phyloP scores from a whole-genome alignment of 805 yeast genomes.

The Pichia californica region DNA sequence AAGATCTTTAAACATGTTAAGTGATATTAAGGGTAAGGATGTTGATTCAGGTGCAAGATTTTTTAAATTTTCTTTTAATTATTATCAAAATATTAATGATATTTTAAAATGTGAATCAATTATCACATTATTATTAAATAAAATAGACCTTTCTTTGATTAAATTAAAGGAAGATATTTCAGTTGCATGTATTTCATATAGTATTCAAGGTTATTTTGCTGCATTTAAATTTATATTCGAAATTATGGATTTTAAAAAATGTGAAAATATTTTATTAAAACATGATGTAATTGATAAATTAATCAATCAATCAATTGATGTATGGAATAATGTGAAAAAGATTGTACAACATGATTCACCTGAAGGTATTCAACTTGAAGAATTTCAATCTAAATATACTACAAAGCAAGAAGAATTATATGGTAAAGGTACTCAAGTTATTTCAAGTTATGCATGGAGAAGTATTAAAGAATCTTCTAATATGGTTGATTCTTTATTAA shows the following conservation, averaged over 20 bases:
- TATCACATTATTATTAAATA: constrained; percentile 27
- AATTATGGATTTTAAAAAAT: constrained; percentile 12
- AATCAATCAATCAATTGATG: constrained; percentile 8
- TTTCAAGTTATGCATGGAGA: constrained; percentile 74
- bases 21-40: constrained; percentile 48
- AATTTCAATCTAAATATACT: constrained; percentile 32
- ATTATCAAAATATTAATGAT: constrained; percentile 24
- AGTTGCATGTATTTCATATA: constrained; percentile 39
- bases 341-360: constrained; percentile 65
- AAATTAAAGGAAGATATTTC: constrained; percentile 32
- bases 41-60: constrained; percentile 78
- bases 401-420: constrained; percentile 28
- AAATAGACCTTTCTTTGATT: constrained; percentile 30
- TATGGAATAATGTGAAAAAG: constrained; percentile 42
- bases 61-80: constrained; percentile 42
- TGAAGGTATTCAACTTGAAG: constrained; percentile 54
- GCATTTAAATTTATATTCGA: constrained; percentile 40
- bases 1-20: constrained; percentile 26
- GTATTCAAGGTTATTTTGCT: constrained; percentile 67
- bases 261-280: constrained; percentile 2
- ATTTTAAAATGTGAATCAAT: constrained; percentile 20
- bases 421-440: constrained; percentile 37
- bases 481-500: constrained; percentile 42
- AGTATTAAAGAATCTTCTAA: constrained; percentile 69
- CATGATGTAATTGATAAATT: constrained; percentile 9